phyloP scores from a whole-genome alignment of 306 rosid genomes.

The Quercus variabilis region DNA sequence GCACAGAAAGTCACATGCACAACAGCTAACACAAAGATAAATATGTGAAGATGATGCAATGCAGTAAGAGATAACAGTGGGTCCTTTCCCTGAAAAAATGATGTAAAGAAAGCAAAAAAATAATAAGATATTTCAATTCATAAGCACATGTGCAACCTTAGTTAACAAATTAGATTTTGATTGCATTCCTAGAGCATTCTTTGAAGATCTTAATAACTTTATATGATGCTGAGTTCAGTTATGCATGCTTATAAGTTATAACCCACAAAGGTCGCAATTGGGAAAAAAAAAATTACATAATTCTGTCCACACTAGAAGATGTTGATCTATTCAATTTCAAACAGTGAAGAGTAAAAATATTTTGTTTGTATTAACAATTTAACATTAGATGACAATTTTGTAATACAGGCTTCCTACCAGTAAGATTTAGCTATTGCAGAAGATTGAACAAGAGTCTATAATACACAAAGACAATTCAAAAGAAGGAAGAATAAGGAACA shows the following conservation, averaged over 20 bases:
- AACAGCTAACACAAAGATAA: constrained; percentile 37
- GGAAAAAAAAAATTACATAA: neutral
- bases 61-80: constrained; percentile 30
- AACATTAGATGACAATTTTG: no score
- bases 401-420: no score
- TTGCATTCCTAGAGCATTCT: neutral
- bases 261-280: no score
- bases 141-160: neutral
- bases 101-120: neutral
- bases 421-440: no score
- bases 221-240: neutral
- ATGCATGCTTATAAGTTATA: no score
- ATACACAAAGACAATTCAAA: neutral
- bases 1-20: constrained; percentile 36
- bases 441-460: no score
- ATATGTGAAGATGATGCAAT: constrained; percentile 40
- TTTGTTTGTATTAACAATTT: no score
- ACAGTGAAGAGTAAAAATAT: no score
- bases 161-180: neutral
- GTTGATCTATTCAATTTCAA: neutral
- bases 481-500: neutral
- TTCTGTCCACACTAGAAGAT: neutral
- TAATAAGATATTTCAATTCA: neutral
- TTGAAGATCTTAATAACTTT: neutral
- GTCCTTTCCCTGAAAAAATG: constrained; percentile 27